These are phyloP conservation scores for Talaromyces wortmannii DNA, from an alignment of 495 filamentous ascomycete genomes.

Conservation along the genomic window DNA sequence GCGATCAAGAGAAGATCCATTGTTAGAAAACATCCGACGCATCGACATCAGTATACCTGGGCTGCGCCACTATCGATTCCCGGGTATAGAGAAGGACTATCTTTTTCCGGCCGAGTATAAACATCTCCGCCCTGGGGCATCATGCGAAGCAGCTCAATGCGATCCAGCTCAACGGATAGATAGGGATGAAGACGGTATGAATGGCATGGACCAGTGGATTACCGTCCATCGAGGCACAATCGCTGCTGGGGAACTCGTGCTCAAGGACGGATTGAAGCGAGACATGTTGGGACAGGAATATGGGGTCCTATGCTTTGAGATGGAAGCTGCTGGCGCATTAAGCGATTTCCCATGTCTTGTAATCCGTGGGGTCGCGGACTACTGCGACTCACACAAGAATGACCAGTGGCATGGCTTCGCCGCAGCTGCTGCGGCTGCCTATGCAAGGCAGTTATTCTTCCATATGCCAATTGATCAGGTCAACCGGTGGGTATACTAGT, in stretches of 20 bases:
- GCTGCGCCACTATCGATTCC: slow-evolving; percentile 10
- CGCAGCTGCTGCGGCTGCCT: slow-evolving; percentile 19
- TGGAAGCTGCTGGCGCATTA: no score
- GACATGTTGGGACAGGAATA: slow-evolving; percentile 8
- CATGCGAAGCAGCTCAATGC: slow-evolving; percentile 12
- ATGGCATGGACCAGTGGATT: slow-evolving; percentile 2
- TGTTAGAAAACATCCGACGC: slow-evolving; percentile 6
- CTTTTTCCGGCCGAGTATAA: slow-evolving; percentile 17
- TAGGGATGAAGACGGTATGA: slow-evolving; percentile 2
- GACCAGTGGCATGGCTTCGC: no score
- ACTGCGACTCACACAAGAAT: slow-evolving; percentile 23
- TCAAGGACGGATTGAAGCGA: slow-evolving; percentile 17
- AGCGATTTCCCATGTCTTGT: slow-evolving; percentile 13
- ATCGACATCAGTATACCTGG: slow-evolving; percentile 4
- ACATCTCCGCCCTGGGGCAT: slow-evolving; percentile 5
- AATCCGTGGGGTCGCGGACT: slow-evolving; percentile 33
- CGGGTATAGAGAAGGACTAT: slow-evolving; percentile 12
- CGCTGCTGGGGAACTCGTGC: slow-evolving; percentile 24
- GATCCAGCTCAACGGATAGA: slow-evolving; percentile 5
- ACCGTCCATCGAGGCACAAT: slow-evolving; percentile 24
- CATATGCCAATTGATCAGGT: slow-evolving; percentile 5
- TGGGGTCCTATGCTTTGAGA: not conserved
- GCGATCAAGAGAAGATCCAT: slow-evolving; percentile 6
- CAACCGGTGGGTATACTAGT: not conserved
- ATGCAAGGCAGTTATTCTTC: slow-evolving; percentile 20